Evolutionary conservation across 2,329 filamentous ascomycete species (phyloP), one percentile per base, ranked within the genome.

Genomic region (Knufia petricola): DNA sequence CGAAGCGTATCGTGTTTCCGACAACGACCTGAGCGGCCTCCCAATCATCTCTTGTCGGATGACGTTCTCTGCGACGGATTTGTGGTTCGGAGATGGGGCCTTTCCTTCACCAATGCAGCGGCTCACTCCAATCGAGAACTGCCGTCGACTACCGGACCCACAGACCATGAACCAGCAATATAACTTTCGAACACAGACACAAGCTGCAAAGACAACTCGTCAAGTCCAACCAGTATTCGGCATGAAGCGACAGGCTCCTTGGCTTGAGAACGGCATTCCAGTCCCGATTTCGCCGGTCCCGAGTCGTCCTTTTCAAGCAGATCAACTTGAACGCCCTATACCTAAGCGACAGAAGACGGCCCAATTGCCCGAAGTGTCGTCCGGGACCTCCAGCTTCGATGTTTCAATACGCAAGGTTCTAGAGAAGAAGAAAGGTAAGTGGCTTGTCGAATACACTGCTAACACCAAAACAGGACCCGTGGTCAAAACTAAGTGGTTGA

Each of bases 401-500:
- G 7, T 10, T n/a, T 41, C 39, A 15, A 41, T 41, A 7, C 13
- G 13, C 10, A 8, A 6, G 8, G 21, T 41, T 20, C 13, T 41
- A 4, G 39, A 28, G 10, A 41, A 41, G 17, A 23, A 28, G 13
- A 41, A 28, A 24, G 21, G 21, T 13, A 41, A 24, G 21, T 41
- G n/a, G 13, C 39, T 41, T 41, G 39, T 41, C 20, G 39, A 41
- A 26, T 41, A 24, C 39, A 10, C 13, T 7, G 13, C 39, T 41
- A 17, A 41, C 39, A 13, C 39, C 24, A 23, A n/a, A 26, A 41
- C 39, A 41, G 39, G 39, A 4, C 39, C 19, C 10, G 39, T 26
- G 8, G 19, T 8, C 4, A 15, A 23, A 6, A 19, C 17, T 2
- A 3, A 26, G 20, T 41, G 39, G 39, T 15, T 41, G 24, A 23